Base-by-base conservation (phyloP, 306 rosid genomes). In the Oxytropis ochrocephala region DNA sequence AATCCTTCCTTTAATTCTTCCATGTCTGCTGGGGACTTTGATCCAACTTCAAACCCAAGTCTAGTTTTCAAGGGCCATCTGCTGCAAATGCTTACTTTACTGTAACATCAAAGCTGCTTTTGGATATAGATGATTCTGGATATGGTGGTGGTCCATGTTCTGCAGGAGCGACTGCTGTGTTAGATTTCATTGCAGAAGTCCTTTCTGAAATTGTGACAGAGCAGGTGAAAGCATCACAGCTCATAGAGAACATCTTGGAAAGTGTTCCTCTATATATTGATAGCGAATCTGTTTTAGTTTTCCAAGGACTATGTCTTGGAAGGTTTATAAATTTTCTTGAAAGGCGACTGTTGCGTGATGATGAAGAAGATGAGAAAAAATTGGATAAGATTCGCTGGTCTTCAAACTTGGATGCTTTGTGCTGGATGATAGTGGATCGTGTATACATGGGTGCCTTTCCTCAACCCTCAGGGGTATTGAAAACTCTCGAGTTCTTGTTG, bases 61-160 rank as follows among this genome's bases (percentile, higher is more conserved):
- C 88, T 66, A 65, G 69, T 63, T 85, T 84, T 84, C 88, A 81
- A 65, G 91, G 84, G 73, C 73, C 85, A 65, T 84, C 95, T 76
- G 73, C 84, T 56, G 55, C 86, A 60, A 84, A 79, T 82, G 66
- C 85, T 74, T 77, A 79, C 80, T 91, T 91, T 72, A 32, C 88
- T 24, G 82, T 91, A 42, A 86, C 85, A 71, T 87, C 97, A 67
- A 95, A 83, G 72, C 84, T 87, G 58, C 93, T 95, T 79, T 80
- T 91, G 85, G 99, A 95, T 76, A 69, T 86, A 82, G 80, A 95
- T 74, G 96, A 95, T 66, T 86, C 86, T 77, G 99, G 99, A 67
- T 95, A 91, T 83, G 99, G 99, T 19, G 99, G 99, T 55, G 99
- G 99, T 75, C 97, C 99, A 65, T 95, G 99, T 81, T 87, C 92